phyloP scores from a whole-genome alignment of 179 eudicot genomes.

The Silene coronaria region DNA sequence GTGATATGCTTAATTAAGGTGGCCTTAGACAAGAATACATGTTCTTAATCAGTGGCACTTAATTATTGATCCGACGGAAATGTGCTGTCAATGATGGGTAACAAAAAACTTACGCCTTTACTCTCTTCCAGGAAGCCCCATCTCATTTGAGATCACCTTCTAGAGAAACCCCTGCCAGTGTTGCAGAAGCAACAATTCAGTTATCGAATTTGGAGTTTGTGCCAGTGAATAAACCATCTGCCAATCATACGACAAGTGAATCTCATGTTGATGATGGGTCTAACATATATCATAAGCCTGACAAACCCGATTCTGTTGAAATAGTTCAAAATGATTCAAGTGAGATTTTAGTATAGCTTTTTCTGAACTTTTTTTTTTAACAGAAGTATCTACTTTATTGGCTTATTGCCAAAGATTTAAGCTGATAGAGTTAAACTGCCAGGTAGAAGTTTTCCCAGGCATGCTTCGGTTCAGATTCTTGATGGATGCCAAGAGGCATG shows the following conservation, averaged over 20 bases:
- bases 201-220: constrained; percentile 2
- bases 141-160: constrained; percentile 32
- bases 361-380: constrained; percentile 9
- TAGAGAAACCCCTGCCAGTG: constrained; percentile 21
- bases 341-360: constrained; percentile 19
- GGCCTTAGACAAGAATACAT: background rate
- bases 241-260: constrained; percentile 1
- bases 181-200: background rate
- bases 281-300: constrained; percentile 9
- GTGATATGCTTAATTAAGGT: background rate
- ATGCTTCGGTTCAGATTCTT: constrained; percentile 75
- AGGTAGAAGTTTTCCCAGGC: constrained; percentile 55
- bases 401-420: constrained; percentile 3
- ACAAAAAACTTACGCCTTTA: constrained; percentile 31
- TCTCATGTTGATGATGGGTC: constrained; percentile 15
- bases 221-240: background rate
- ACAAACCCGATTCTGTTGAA: constrained; percentile 34
- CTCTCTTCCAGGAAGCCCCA: constrained; percentile 41
- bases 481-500: constrained; percentile 52
- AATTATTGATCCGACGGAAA: constrained; percentile 37
- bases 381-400: constrained; percentile 8
- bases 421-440: constrained; percentile 27
- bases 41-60: constrained; percentile 13
- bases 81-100: constrained; percentile 36
- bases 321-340: constrained; percentile 34